Evolutionary conservation across 1,139 yeast genomes (phyloP), one percentile per base, ranked within the genome.

Genomic region (Candida buenavistaensis): DNA sequence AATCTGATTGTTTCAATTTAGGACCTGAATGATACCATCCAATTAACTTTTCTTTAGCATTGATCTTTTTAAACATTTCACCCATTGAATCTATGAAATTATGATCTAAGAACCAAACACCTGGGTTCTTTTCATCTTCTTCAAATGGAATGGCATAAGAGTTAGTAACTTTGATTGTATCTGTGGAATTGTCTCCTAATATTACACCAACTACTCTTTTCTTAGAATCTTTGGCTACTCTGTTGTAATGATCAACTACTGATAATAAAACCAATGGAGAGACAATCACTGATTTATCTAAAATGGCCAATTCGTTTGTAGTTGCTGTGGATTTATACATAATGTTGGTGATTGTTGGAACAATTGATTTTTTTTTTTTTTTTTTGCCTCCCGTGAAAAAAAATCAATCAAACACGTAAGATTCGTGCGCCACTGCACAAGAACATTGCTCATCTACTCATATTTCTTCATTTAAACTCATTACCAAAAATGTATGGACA

Each of bases 21-120:
- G 97, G 97, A 1, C 98, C 99, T 12, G 96, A 82, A 59, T 94
- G 99, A 57, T 94, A 94, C 99, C 99, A 94, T 8, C 99, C 99
- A 59, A 94, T 82, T 40, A 94, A 72, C 59, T 81, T 86, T 59
- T 94, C 99, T 64, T 87, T 88, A 17, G 98, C 99, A 65, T 90
- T 92, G 56, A 92, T 92, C 62, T 94, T 92, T 58, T 86, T 88
- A 64, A 88, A 92, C 99, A 94, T 94, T 49, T 89, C 97, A 44
- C 92, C 84, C 99, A 94, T 94, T 37, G 87, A 78, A 54, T 92
- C 98, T 44, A 94, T 88, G 57, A 82, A 94, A 57, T 94, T 92
- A 64, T 94, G 98, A 57, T 94, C 98, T 53, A 94, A 70, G 54
- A 92, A 94, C 97, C 98, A 94, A 31, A 94, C 97, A n/a, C 80